Percentiles rank a stretch among this genome's conserved stretches.
Conservation (phyloP, 129 eudicot species). For the Artemisia annua region DNA sequence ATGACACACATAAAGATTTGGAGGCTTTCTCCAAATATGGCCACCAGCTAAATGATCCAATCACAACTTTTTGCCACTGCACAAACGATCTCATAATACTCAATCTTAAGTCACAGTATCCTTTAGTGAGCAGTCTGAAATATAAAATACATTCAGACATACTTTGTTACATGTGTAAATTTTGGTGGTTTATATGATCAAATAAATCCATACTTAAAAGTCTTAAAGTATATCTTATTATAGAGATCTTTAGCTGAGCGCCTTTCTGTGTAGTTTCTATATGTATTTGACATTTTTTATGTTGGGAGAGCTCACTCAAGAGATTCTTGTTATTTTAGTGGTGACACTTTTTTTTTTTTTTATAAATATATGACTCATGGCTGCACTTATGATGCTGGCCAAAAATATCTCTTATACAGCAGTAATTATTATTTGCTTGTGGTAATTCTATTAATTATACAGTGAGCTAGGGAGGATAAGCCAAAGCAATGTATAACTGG, state of each 20-base stretch:
- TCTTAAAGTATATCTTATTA: neutral
- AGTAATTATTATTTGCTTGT: neutral
- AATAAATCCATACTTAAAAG: no score
- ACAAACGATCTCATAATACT: neutral
- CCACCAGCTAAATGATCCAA: neutral
- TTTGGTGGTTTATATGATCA: neutral
- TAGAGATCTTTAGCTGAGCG: neutral
- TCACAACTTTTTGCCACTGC: neutral
- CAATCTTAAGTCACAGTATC: no score
- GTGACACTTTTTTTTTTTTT: neutral
- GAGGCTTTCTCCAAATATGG: neutral
- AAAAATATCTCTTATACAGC: neutral
- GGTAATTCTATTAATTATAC: neutral
- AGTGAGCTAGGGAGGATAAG: neutral
- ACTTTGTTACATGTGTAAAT: neutral
- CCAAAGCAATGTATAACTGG: slow-evolving; percentile 5
- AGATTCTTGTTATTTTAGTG: neutral
- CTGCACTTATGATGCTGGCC: neutral
- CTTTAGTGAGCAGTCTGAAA: neutral
- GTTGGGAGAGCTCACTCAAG: neutral
- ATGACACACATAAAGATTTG: neutral
- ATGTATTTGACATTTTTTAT: neutral
- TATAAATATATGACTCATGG: neutral
- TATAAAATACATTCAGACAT: neutral
- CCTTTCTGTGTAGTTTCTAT: neutral